Evolutionary conservation across 1,284 basidiomycete genomes (phyloP), one percentile per base, ranked within the genome.

Genomic region (Ceraceosorus guamensis): DNA sequence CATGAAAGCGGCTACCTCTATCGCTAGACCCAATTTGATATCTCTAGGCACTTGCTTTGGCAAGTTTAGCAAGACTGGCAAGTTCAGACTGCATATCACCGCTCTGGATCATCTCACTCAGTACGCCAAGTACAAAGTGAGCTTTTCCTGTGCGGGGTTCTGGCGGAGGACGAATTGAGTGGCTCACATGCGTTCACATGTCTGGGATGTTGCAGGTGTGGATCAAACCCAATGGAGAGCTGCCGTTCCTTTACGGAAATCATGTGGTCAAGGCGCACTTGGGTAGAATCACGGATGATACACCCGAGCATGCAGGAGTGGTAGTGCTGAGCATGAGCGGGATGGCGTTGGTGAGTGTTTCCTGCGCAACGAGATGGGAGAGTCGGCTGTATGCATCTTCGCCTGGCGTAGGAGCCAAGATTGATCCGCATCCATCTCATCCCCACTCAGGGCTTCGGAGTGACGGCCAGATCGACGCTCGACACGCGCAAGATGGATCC

Each of bases 181-280:
- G 24, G 24, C 24, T 24, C 24, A 24, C 24, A 24, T 24, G 24
- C 24, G 24, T 24, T 24, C 24, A 24, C 24, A 24, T 24, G 24
- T 1, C 3, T 24, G 24, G 24, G 24, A 24, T 24, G 24, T 24
- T 24, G 24, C 43, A 95, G 92, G 85, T 97, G 39, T 99, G 95
- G 95, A 93, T 98, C 78, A 99, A 99, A 78, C 88, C 92, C 13
- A 95, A 98, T 64, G 95, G 95, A 72, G 95, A 99, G 79, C 91
- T 98, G 84, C 95, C 95, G 2, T 99, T 96, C 81, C 79, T 99
- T 50, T 99, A 98, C 73, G 95, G 95, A 56, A 98, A 98, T 76
- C 92, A 99, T 80, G 88, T 98, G 60, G 84, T 97, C 65, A 99
- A 98, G 79, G 95, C 95, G 33, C 95, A 99, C 78, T 81, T 99